These are phyloP conservation scores for Saccharum officinarum DNA, from an alignment of 176 grass and related monocot genomes.

Conservation along the genomic window DNA sequence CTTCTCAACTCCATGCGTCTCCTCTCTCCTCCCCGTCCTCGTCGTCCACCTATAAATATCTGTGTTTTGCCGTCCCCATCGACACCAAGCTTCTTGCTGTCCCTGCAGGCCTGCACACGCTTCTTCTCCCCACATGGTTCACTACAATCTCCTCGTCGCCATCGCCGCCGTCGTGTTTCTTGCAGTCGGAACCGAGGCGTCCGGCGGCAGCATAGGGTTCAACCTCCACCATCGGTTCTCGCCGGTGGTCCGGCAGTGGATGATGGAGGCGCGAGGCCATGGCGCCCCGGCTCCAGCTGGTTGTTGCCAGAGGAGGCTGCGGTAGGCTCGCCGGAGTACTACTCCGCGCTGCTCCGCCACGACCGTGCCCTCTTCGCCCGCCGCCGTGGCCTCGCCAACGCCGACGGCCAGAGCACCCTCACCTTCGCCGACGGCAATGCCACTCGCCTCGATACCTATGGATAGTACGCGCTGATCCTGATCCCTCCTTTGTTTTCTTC, in stretches of 20 bases:
- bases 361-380: conserved; percentile 52
- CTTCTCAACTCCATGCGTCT: no score
- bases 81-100: neutral
- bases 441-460: neutral
- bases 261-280: conserved; percentile 38
- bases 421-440: conserved; percentile 62
- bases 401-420: conserved; percentile 20
- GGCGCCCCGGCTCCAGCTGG: neutral
- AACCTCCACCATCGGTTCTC: conserved; percentile 83
- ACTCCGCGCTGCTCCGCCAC: conserved; percentile 53
- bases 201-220: conserved; percentile 39
- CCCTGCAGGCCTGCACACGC: neutral
- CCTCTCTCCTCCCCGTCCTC: no score
- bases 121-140: neutral
- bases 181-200: neutral
- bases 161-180: neutral
- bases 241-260: conserved; percentile 56
- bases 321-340: conserved; percentile 61
- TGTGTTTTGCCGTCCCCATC: neutral
- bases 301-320: neutral
- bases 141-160: neutral
- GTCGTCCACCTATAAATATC: neutral
- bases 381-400: conserved; percentile 48
- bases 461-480: conserved; percentile 3
- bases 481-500: no score